phyloP scores from a whole-genome alignment of 139 green algal species.

The Deuterostichococcus epilithicus region DNA sequence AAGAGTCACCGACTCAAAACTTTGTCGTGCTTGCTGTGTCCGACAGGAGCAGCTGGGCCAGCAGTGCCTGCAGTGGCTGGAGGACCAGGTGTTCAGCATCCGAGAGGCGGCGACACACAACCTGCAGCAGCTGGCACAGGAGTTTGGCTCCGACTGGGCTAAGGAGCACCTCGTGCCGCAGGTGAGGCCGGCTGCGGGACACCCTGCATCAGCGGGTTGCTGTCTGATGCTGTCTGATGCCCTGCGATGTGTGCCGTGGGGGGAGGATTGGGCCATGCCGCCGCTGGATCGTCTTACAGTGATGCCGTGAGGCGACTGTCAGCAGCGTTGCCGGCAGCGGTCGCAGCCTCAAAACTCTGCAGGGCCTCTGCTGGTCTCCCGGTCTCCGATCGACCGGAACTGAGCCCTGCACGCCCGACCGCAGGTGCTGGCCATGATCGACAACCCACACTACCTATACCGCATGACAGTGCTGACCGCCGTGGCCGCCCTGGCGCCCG shows the following conservation, averaged over 20 bases:
- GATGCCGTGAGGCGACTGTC: too few species aligned
- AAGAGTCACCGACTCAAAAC: too few species aligned
- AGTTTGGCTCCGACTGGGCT: constrained; percentile 95
- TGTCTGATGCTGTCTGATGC: neutral
- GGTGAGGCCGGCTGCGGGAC: constrained; percentile 22
- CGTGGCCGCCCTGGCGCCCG: constrained; percentile 73
- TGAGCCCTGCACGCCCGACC: neutral
- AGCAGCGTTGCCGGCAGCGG: too few species aligned
- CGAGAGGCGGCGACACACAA: constrained; percentile 87
- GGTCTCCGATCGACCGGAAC: neutral
- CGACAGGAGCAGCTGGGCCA: constrained; percentile 81
- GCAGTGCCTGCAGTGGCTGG: constrained; percentile 94
- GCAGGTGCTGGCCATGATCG: constrained; percentile 46
- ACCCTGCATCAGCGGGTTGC: neutral
- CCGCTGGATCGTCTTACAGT: too few species aligned
- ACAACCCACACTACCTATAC: constrained; percentile 92
- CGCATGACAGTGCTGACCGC: constrained; percentile 88
- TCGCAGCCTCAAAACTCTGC: too few species aligned
- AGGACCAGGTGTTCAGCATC: constrained; percentile 87
- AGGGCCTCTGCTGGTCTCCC: neutral
- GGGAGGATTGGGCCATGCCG: too few species aligned
- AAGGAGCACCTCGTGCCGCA: constrained; percentile 84
- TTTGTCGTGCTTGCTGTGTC: neutral
- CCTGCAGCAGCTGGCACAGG: constrained; percentile 80
- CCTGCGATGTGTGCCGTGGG: too few species aligned